These are phyloP conservation scores for Leccinellum albellum DNA, from an alignment of 768 basidiomycete genomes.

Conservation along the genomic window DNA sequence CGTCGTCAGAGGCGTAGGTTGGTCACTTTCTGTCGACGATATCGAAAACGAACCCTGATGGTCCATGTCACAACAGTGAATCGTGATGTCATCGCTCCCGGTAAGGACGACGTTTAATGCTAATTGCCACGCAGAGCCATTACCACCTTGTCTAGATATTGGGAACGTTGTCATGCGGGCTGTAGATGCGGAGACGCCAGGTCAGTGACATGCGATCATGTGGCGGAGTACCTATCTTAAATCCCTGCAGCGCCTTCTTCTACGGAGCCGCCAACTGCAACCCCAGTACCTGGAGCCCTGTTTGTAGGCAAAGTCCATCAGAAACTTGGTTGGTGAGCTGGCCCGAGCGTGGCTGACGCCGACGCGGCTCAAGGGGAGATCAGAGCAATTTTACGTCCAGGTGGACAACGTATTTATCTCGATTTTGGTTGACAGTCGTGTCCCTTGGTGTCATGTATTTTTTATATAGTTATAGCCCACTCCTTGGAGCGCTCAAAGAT, in stretches of 20 bases:
- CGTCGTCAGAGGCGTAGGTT: conserved; percentile 8
- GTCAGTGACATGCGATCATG: conserved; percentile 5
- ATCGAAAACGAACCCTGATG: neutral
- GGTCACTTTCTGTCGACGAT: neutral
- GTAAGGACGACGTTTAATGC: neutral
- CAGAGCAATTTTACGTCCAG: neutral
- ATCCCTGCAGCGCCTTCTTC: neutral
- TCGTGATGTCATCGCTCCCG: neutral
- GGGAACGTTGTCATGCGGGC: neutral
- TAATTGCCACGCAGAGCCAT: neutral
- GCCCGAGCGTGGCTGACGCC: neutral
- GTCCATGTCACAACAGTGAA: neutral
- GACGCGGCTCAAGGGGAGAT: neutral
- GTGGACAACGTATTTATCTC: neutral
- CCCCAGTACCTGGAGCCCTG: conserved; percentile 8
- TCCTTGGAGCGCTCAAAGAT: neutral
- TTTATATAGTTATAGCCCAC: neutral
- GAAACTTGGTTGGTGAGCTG: neutral
- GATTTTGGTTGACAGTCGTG: neutral
- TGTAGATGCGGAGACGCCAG: neutral
- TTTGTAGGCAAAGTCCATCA: conserved; percentile 7
- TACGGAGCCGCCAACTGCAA: neutral
- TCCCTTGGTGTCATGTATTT: neutral
- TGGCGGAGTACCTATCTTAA: neutral
- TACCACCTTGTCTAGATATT: neutral